Base-by-base conservation (phyloP, 169 alveolate genomes). In the Fabrea salina region DNA sequence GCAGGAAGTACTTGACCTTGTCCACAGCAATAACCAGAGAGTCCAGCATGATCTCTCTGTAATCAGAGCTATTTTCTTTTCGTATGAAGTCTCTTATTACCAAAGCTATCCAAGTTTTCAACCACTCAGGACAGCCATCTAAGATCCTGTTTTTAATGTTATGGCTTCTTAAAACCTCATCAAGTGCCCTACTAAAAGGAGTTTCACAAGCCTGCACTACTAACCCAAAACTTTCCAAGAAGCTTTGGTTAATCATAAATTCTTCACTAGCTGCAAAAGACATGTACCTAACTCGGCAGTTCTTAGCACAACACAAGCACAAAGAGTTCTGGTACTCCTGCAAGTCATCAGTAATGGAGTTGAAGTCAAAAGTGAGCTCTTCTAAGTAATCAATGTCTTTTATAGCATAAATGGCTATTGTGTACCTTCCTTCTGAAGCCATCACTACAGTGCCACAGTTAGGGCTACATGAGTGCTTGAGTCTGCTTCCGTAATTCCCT, bases 341-440 rank as follows among this genome's bases (percentile, higher is more conserved):
- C 71, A 89, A 90, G 44, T 92, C 87, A 75, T 93, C 97, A 1
- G 97, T 93, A 19, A 86, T 79, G 37, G 96, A 91, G 61, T 91
- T 88, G 82, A 91, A 93, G 78, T 93, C 94, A 82, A 93, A 93
- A 27, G 95, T 86, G 19, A 93, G 84, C 77, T 93, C 97, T 67
- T 93, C 96, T 61, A 94, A 94, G 84, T 82, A 87, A 40, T 82
- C 49, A 27, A 93, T 90, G 68, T 88, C 93, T 76, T 88, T 91
- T 72, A 91, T 85, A 5, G 96, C 95, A 84, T 84, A 91, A 95
- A 93, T 93, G 8, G 95, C 95, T 25, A 91, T 91, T 22, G 86
- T 85, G 81, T 93, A 93, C 56, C 80, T 76, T 19, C 94, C 94
- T 67, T 91, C 81, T 25, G 90, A 74, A 1, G 90, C 89, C 66